Percentiles rank a stretch among this genome's conserved stretches.
phyloP scores from a whole-genome alignment of 2,329 filamentous ascomycete species.

The Neopestalotiopsis rosae region DNA sequence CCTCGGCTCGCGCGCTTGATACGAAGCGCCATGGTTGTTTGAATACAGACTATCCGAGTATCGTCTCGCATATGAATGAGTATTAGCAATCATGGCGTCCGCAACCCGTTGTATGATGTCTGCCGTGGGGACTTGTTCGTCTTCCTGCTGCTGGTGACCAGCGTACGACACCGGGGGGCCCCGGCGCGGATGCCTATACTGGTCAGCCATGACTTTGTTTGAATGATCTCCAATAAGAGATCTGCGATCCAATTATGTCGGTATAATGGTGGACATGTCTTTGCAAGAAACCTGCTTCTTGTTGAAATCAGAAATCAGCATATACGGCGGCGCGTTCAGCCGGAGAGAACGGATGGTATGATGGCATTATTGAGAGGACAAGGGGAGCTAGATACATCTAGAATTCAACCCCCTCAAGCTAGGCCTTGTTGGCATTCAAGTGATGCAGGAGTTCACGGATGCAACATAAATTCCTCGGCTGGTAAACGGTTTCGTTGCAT shows the following conservation, averaged over 20 bases:
- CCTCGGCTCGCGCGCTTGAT: not conserved
- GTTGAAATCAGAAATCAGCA: not conserved
- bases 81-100: constrained; percentile 4
- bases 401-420: not conserved
- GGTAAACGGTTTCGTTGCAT: not conserved
- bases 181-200: not conserved
- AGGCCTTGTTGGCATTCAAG: not conserved
- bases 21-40: not conserved
- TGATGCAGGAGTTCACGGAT: not conserved
- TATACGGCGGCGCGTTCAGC: not conserved
- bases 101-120: not conserved
- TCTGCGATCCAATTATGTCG: constrained; percentile 1
- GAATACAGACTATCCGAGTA: not conserved
- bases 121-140: not conserved
- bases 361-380: not conserved
- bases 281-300: not conserved
- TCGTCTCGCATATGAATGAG: not conserved
- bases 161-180: not conserved
- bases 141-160: not conserved
- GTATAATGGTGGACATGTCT: not conserved
- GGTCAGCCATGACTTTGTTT: not conserved
- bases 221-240: not conserved
- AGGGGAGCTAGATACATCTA: constrained; percentile 1
- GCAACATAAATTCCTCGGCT: not conserved
- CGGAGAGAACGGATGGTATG: not conserved